Percentiles rank a stretch among this genome's conserved stretches.
These are phyloP conservation scores for Pestalotiopsis sp. DNA, from an alignment of 2,329 filamentous ascomycete species.

Conservation along the genomic window DNA sequence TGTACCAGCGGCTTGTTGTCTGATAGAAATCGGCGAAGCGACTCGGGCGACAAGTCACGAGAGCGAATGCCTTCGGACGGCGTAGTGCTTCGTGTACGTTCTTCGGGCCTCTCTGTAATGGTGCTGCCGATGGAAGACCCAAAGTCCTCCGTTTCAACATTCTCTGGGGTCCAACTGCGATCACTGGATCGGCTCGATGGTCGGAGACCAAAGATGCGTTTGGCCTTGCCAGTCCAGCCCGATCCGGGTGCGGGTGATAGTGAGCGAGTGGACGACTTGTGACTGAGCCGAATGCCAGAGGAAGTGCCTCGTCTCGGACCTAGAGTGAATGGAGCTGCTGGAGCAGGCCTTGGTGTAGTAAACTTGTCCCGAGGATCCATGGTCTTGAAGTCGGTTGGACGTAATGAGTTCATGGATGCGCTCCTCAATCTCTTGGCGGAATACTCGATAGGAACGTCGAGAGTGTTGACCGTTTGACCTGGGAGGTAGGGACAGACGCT, in stretches of 20 bases:
- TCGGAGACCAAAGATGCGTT: constrained; percentile 52
- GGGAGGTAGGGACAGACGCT: constrained; percentile 83
- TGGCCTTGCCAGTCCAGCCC: constrained; percentile 46
- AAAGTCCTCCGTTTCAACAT: constrained; percentile 23
- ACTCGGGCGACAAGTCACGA: constrained; percentile 59
- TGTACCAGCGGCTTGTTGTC: constrained; percentile 43
- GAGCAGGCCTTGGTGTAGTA: constrained; percentile 65
- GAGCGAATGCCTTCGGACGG: constrained; percentile 46
- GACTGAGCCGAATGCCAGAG: constrained; percentile 29
- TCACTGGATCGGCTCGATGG: constrained; percentile 34
- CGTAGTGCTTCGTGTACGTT: constrained; percentile 27
- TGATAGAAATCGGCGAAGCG: constrained; percentile 52
- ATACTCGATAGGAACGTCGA: constrained; percentile 77
- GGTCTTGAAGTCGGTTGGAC: constrained; percentile 65
- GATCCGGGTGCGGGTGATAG: constrained; percentile 51
- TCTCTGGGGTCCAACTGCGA: constrained; percentile 34
- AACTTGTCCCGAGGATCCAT: constrained; percentile 81
- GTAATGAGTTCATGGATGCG: constrained; percentile 65
- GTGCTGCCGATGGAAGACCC: constrained; percentile 7
- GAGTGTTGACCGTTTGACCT: constrained; percentile 82
- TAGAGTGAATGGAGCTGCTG: constrained; percentile 46
- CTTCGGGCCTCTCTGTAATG: neutral
- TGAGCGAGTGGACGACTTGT: constrained; percentile 44
- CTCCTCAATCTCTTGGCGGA: constrained; percentile 58
- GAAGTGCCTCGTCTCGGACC: constrained; percentile 38